Evolutionary conservation across 2,329 filamentous ascomycete genomes (phyloP).

Genomic region (Verticillium tricorpus): DNA sequence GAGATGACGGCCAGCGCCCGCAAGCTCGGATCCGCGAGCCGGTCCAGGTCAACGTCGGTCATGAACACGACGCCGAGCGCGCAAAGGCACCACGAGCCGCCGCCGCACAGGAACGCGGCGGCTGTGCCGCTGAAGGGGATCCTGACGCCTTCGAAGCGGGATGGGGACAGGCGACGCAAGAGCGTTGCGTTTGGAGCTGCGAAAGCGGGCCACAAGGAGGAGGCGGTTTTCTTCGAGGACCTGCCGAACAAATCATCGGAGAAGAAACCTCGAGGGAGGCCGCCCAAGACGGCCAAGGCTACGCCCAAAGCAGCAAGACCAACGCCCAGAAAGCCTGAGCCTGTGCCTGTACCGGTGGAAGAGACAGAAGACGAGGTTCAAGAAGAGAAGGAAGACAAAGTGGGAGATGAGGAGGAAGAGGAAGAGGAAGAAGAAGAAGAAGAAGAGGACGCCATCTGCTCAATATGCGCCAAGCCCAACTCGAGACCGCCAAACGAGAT

Average conservation of each 20-base stretch:
- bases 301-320: constrained; percentile 5
- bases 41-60: constrained; percentile 7
- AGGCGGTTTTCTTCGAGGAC: constrained; percentile 44
- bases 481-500: constrained; percentile 58
- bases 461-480: constrained; percentile 52
- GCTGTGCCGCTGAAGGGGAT: constrained; percentile 45
- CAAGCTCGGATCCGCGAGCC: constrained; percentile 4
- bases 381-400: constrained; percentile 7
- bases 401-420: constrained; percentile 16
- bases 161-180: constrained; percentile 34
- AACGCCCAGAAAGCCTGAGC: constrained; percentile 2
- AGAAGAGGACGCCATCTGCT: constrained; percentile 52
- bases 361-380: constrained; percentile 5
- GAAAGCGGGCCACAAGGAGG: constrained; percentile 26
- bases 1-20: constrained; percentile 5
- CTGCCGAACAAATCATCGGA: constrained; percentile 33
- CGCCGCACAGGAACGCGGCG: not conserved
- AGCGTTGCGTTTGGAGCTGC: constrained; percentile 48
- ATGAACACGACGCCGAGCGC: constrained; percentile 11
- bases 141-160: constrained; percentile 47
- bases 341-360: constrained; percentile 5
- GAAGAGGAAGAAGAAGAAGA: constrained; percentile 22
- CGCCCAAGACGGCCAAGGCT: constrained; percentile 3
- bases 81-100: not conserved
- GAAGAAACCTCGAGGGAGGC: constrained; percentile 16